A percentile compares a stretch with the other conserved stretches of the same genome.
These are phyloP conservation scores for Orbilia javanica DNA, from an alignment of 2,329 filamentous ascomycete genomes.

Conservation along the genomic window DNA sequence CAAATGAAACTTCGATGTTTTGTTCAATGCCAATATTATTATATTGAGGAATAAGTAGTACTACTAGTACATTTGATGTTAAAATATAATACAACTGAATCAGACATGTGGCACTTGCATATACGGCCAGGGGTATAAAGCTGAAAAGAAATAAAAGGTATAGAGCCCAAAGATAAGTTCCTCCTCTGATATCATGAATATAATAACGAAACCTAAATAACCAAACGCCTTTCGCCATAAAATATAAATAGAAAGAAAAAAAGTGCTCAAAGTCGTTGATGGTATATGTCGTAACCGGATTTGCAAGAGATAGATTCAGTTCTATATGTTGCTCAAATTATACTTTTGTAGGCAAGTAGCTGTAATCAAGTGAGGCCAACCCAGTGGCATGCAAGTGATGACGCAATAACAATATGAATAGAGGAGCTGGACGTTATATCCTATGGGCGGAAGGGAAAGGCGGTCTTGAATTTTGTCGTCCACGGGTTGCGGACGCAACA, in stretches of 20 bases:
- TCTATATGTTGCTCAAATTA: constrained; percentile 50
- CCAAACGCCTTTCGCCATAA: constrained; percentile 50
- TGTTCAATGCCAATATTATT: not conserved
- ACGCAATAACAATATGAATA: constrained; percentile 5
- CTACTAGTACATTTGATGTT: constrained; percentile 30
- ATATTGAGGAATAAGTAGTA: constrained; percentile 24
- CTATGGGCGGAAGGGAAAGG: constrained; percentile 49
- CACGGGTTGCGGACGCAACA: constrained; percentile 40
- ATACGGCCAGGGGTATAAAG: constrained; percentile 29
- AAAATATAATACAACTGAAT: constrained; percentile 51
- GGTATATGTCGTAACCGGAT: constrained; percentile 19
- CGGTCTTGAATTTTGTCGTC: constrained; percentile 41
- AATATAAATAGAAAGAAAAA: constrained; percentile 17
- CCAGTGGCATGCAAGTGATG: not conserved
- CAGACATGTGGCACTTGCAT: constrained; percentile 34
- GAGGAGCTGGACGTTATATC: constrained; percentile 13
- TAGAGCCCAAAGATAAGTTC: not conserved
- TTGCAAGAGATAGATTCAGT: constrained; percentile 18
- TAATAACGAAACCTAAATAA: constrained; percentile 17
- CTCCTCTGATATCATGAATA: constrained; percentile 25
- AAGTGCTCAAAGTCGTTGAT: constrained; percentile 25
- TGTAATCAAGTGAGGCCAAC: constrained; percentile 13
- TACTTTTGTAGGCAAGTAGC: constrained; percentile 28
- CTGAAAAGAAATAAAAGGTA: not conserved
- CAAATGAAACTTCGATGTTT: not conserved